These are phyloP conservation scores for Dothidotthia symphoricarpi DNA, from an alignment of 2,329 filamentous ascomycete species.

Conservation along the genomic window DNA sequence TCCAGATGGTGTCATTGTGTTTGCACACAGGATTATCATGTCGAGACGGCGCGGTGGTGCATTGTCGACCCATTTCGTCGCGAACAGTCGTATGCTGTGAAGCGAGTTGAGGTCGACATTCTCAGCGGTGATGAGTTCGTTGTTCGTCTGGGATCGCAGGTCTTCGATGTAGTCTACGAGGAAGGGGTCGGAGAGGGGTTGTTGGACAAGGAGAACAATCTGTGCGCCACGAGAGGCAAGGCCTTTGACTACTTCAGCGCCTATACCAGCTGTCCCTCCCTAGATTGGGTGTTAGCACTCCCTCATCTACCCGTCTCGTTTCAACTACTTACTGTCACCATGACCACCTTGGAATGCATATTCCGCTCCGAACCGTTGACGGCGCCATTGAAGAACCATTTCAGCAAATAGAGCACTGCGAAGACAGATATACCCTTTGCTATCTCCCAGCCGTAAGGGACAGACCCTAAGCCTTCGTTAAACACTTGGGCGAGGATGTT, in stretches of 20 bases:
- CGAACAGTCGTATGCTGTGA: conserved; percentile 88
- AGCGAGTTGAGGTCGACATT: conserved; percentile 86
- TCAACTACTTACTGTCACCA: conserved; percentile 81
- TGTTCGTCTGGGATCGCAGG: conserved; percentile 70
- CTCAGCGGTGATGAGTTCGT: conserved; percentile 90
- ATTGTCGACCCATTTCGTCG: conserved; percentile 98
- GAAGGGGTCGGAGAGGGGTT: conserved; percentile 79
- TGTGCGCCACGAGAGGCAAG: conserved; percentile 84
- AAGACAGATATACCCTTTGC: conserved; percentile 56
- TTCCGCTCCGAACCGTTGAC: conserved; percentile 72
- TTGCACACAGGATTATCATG: conserved; percentile 85
- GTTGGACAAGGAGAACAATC: conserved; percentile 82
- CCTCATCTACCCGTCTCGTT: neutral
- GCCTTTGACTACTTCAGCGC: conserved; percentile 69
- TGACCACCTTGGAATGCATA: conserved; percentile 90
- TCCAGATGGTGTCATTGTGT: conserved; percentile 69
- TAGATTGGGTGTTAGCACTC: conserved; percentile 34
- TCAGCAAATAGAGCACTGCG: conserved; percentile 57
- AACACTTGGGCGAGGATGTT: conserved; percentile 57
- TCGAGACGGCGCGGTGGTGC: conserved; percentile 83
- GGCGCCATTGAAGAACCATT: conserved; percentile 75
- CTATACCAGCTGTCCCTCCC: conserved; percentile 91
- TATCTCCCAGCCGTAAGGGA: conserved; percentile 55
- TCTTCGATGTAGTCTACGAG: conserved; percentile 91
- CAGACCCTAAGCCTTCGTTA: conserved; percentile 53